Evolutionary conservation across 345 rosid genomes (phyloP), one percentile per base, ranked within the genome.

Genomic region (Brassica incana): DNA sequence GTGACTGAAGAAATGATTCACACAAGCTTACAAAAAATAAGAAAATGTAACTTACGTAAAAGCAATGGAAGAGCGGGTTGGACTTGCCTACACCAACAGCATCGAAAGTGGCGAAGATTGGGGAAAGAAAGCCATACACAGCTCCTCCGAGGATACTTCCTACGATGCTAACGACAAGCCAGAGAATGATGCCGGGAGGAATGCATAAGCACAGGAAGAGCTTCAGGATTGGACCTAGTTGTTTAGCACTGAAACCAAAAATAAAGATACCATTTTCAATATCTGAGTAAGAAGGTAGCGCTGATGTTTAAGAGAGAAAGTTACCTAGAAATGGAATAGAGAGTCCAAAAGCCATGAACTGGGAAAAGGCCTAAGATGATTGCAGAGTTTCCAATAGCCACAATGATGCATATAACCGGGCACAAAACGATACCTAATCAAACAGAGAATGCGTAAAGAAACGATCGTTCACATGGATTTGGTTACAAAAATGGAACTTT

Each of bases 61-160:
- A 93, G 83, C 97, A 93, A 84, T 90, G 97, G 80, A 78, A 81
- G 52, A 88, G 58, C 29, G 83, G 78, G 59, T 88, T 68, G 29
- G 85, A 81, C 81, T 95, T 95, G 78, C 97, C 97, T 82, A 88
- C 91, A 30, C 98, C 98, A 70, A 95, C 91, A 50, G 95, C 99
- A 80, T 88, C 92, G 72, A 95, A 95, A 27, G 99, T 95, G 48
- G 98, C 96, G 75, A 91, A 95, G 58, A 90, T 86, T 32, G 99
- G 99, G 1, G 97, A 89, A 67, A 95, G 87, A 78, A 93, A 85
- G 29, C 97, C 98, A 72, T 90, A 91, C 8, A 86, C 45, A 8
- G 84, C 79, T 58, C 99, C 98, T 52, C 92, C 93, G 1, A 88
- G 27, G 40, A 88, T 40, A 62, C 98, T 91, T 81, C 91, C 97